phyloP scores from a whole-genome alignment of 208 protist species.

The Acanthamoeba castellanii region DNA sequence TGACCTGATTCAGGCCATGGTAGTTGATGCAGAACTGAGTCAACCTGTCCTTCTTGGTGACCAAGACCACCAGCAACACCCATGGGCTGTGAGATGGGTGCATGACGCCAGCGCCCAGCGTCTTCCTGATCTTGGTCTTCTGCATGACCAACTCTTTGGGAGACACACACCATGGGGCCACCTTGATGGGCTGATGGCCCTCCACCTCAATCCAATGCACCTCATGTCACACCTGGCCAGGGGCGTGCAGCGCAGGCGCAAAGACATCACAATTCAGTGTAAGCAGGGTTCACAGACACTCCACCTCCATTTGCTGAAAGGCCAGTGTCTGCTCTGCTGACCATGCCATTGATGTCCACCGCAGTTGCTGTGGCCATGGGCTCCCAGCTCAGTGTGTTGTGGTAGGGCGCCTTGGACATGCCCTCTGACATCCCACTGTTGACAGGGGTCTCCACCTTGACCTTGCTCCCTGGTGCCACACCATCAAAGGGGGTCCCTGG shows the following conservation, averaged over 20 bases:
- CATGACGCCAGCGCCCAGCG: neutral
- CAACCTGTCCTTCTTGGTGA: neutral
- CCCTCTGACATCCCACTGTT: too few relatives aligned
- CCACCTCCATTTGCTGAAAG: neutral
- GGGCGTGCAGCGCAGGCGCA: neutral
- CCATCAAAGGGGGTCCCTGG: too few relatives aligned
- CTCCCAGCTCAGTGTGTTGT: too few relatives aligned
- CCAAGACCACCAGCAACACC: neutral
- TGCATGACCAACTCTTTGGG: neutral
- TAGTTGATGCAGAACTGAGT: conserved; percentile 1
- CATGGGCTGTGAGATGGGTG: neutral
- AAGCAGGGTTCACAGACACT: neutral
- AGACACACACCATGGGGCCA: neutral
- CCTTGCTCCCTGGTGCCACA: too few relatives aligned
- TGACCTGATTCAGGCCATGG: neutral
- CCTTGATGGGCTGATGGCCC: neutral
- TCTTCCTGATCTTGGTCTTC: neutral
- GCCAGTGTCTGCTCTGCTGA: neutral
- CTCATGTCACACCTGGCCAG: neutral
- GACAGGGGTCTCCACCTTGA: too few relatives aligned
- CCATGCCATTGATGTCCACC: too few relatives aligned
- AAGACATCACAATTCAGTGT: neutral
- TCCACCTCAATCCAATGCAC: neutral
- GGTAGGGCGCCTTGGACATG: too few relatives aligned
- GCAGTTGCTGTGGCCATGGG: too few relatives aligned